Percentiles rank a stretch among this genome's conserved stretches.
phyloP scores from a whole-genome alignment of 345 rosid genomes.

The Mercurialis annua region DNA sequence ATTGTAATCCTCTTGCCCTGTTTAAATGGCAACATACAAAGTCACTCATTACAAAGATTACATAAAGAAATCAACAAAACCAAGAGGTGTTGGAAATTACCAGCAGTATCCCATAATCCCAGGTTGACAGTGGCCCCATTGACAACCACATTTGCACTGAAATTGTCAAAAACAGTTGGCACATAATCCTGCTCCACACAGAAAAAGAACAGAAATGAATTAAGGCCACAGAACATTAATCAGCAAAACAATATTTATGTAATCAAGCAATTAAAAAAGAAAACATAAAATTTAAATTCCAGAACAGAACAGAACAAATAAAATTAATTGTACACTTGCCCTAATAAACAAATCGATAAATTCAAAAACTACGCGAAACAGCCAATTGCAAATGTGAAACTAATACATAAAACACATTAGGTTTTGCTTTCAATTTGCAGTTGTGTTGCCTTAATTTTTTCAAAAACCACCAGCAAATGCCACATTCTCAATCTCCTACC shows the following conservation, averaged over 20 bases:
- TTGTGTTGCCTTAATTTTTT: neutral
- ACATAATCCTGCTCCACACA: conserved; percentile 27
- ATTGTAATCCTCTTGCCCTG: conserved; percentile 37
- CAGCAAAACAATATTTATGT: neutral
- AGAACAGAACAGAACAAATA: neutral
- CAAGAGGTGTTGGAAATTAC: conserved; percentile 9
- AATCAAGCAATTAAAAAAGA: neutral
- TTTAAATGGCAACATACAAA: conserved; percentile 3
- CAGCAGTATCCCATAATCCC: conserved; percentile 36
- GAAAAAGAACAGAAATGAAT: neutral
- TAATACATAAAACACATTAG: neutral
- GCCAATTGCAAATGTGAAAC: neutral
- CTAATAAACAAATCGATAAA: neutral
- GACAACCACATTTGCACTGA: conserved; percentile 36
- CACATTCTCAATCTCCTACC: neutral
- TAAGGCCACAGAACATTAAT: neutral
- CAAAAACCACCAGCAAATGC: neutral
- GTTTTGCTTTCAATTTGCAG: neutral
- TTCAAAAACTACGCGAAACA: neutral
- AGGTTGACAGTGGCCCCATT: conserved; percentile 31
- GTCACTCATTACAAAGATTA: neutral
- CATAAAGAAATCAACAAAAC: too few species aligned
- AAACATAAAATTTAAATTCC: neutral
- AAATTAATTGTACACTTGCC: neutral
- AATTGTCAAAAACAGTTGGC: conserved; percentile 36